Conservation (phyloP, 768 basidiomycete genomes). For the Sarcodon sp. region DNA sequence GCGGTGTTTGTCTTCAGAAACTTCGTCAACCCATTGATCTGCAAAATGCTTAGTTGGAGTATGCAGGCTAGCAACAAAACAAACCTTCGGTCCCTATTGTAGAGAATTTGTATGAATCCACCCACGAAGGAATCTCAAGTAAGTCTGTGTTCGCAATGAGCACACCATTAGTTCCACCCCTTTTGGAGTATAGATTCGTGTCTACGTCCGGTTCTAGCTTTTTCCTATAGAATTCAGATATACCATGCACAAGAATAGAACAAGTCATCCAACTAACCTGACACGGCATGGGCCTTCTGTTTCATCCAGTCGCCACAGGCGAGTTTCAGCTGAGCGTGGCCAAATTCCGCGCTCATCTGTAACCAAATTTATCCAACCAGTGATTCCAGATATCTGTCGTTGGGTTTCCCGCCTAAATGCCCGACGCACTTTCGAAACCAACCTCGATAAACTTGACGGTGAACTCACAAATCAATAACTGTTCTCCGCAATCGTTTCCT, state of each 20-base stretch:
- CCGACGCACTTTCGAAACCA: background rate
- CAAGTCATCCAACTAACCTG: conserved; percentile 31
- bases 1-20: conserved; percentile 81
- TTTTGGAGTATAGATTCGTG: conserved; percentile 27
- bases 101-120: conserved; percentile 57
- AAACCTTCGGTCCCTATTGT: conserved; percentile 51
- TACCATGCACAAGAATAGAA: background rate
- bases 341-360: conserved; percentile 77
- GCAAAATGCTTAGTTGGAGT: conserved; percentile 14
- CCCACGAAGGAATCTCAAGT: conserved; percentile 61
- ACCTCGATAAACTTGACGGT: background rate
- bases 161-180: conserved; percentile 30
- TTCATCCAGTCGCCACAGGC: conserved; percentile 74
- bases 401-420: conserved; percentile 60
- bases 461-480: conserved; percentile 56
- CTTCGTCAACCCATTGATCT: conserved; percentile 58
- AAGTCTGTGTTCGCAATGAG: conserved; percentile 38
- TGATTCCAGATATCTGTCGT: conserved; percentile 47
- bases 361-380: conserved; percentile 48
- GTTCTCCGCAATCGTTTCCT: conserved; percentile 60
- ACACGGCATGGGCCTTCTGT: conserved; percentile 86
- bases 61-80: background rate
- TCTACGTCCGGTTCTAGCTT: conserved; percentile 59
- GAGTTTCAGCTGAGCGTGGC: conserved; percentile 38
- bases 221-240: conserved; percentile 33